A percentile compares a stretch with the other conserved stretches of the same genome.
Evolutionary conservation across 306 rosid species (phyloP).

Genomic region (Vigna radiata): DNA sequence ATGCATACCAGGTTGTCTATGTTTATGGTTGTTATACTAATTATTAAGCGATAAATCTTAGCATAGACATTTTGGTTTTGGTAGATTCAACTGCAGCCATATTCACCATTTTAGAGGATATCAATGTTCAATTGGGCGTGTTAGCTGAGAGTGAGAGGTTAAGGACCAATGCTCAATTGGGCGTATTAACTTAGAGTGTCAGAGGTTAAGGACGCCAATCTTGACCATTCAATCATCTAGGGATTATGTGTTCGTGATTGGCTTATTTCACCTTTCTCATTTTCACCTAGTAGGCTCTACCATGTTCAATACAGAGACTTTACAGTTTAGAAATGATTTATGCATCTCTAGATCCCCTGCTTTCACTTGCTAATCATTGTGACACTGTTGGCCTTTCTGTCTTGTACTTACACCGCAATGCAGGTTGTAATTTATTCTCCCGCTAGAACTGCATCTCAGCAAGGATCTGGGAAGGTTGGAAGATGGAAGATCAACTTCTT

Average conservation of each 20-base stretch:
- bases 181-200: not conserved
- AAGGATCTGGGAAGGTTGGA: slow-evolving; percentile 98
- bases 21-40: not conserved
- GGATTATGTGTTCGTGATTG: slow-evolving; percentile 12
- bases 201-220: slow-evolving; percentile 21
- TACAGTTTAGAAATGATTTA: slow-evolving; percentile 19
- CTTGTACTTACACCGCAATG: slow-evolving; percentile 27
- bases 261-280: slow-evolving; percentile 10
- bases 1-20: not conserved
- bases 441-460: slow-evolving; percentile 95
- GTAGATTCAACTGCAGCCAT: not conserved
- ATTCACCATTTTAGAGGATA: not conserved
- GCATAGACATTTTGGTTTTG: not conserved
- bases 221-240: not conserved
- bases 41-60: not conserved
- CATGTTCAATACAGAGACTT: not conserved
- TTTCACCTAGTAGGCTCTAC: slow-evolving; percentile 3
- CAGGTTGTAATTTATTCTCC: slow-evolving; percentile 97
- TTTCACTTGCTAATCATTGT: slow-evolving; percentile 14
- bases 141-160: slow-evolving; percentile 12
- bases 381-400: slow-evolving; percentile 7
- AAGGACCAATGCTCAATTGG: not conserved
- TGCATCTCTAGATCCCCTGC: slow-evolving; percentile 19
- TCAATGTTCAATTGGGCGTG: slow-evolving; percentile 2
- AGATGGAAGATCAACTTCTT: slow-evolving; percentile 93